These are phyloP conservation scores for Penicillium aurantiogriseum DNA, from an alignment of 2,329 filamentous ascomycete species.

Conservation along the genomic window DNA sequence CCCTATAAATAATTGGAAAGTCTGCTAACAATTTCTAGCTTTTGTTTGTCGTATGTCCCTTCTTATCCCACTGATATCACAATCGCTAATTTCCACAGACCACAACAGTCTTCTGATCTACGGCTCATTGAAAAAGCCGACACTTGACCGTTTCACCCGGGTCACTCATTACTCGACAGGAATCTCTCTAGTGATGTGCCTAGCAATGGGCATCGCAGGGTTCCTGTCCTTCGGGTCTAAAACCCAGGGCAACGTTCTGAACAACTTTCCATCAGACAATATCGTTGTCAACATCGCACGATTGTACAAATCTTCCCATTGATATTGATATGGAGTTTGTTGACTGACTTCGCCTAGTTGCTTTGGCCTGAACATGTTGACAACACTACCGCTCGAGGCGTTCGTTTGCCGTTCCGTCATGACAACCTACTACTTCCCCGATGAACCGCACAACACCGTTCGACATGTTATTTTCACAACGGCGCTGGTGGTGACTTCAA, in stretches of 20 bases:
- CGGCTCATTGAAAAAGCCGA: conserved; percentile 88
- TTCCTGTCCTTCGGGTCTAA: conserved; percentile 91
- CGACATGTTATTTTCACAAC: conserved; percentile 87
- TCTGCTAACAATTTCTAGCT: conserved; percentile 47
- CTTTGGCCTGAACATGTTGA: conserved; percentile 98
- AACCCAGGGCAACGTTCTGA: conserved; percentile 92
- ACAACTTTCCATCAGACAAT: conserved; percentile 92
- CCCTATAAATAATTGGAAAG: neutral
- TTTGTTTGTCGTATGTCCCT: conserved; percentile 62
- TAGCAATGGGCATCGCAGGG: conserved; percentile 81
- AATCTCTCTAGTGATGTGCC: conserved; percentile 87
- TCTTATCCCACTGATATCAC: neutral
- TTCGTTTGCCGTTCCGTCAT: conserved; percentile 98
- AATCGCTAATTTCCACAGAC: conserved; percentile 48
- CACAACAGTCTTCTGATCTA: conserved; percentile 98
- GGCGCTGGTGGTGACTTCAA: conserved; percentile 73
- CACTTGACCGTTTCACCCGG: conserved; percentile 86
- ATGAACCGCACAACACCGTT: conserved; percentile 74
- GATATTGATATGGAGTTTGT: neutral
- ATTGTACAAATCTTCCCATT: conserved; percentile 51
- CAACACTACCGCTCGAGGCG: conserved; percentile 90
- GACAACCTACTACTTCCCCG: conserved; percentile 75
- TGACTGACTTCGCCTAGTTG: conserved; percentile 51
- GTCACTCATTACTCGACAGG: conserved; percentile 93
- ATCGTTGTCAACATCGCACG: conserved; percentile 91